Base-by-base conservation (phyloP, 2,329 filamentous ascomycete species). In the Penicillium hordei region DNA sequence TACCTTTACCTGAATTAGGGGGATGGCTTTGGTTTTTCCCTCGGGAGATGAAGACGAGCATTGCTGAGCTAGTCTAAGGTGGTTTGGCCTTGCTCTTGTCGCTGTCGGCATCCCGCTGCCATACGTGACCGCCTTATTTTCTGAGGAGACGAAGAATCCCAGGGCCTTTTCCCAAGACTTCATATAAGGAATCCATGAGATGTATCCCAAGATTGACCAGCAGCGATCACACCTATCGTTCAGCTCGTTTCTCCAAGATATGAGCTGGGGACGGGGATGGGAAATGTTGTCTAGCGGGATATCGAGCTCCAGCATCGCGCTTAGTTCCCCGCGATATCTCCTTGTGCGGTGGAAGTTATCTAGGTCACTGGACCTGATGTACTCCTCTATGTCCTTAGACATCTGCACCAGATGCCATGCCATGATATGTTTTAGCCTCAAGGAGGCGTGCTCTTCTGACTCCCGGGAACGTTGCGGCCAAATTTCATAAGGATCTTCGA, bases 371-470 rank as follows among this genome's bases (percentile, higher is more conserved):
- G 21, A 36, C 17, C 23, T 31, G 8, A 25, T 44, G 19, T 52
- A 44, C 7, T 52, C 49, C 10, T 33, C 39, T 23, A 42, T 52
- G 2, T 44, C 39, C 15, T 52, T 52, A 1, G 39, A 52, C 49
- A 52, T 45, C 12, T 36, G 27, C 1, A 44, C 7, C 1, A 52
- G 39, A 27, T 52, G 17, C 49, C 49, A 52, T n/a, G 49, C 49
- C 49, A 52, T 52, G 10, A 44, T 44, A 5, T 52, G 50, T 36
- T 10, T n/a, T 5, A 8, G 15, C 19, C 39, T 45, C 39, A 43
- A 15, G 10, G 21, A 45, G 17, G 39, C 7, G n/a, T n/a, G 2
- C 7, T 44, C 27, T 10, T 44, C 29, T 1, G 50, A 44, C 27
- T 52, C 50, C 1, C 12, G 9, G 4, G 38, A 15, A 10, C 23